Evolutionary conservation across 106 monocot species (phyloP), one percentile per base, ranked within the genome.

Genomic region (Apostasia shenzhenica): DNA sequence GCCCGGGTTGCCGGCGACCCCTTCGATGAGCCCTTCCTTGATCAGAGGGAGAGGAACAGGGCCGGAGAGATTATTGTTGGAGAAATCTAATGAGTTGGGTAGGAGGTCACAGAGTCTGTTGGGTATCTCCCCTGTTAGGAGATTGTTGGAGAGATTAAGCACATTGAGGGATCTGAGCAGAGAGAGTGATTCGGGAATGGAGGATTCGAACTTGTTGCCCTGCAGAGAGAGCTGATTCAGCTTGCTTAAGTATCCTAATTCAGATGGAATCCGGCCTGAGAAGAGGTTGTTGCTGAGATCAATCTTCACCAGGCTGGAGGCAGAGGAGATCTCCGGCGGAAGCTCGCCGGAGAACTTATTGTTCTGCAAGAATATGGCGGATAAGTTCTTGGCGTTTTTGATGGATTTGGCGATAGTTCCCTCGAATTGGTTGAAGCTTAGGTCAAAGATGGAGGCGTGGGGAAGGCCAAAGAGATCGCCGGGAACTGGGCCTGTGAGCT

Each of bases 11-110:
- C 92, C 95, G 0, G 91, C 48, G 55, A 95, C 80, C 57, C 86
- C 82, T 62, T 92, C 92, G 3, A 84, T 82, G 45, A 95, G 76
- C 11, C 95, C 91, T 70, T 88, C 84, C 51, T 86, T 87, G 49
- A 95, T 74, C 58, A 95, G 51, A 48, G 85, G 86, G 47, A 89
- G 60, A 2, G 95, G 95, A 14, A 95, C 74, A 2, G 91, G 86
- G 43, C 95, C 95, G 0, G 82, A 80, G 26, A 95, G 92, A 45
- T 74, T 72, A 57, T 97, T 97, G 70, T 97, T 84, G 5, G 97
- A 97, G 73, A 97, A 90, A 26, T 92, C 97, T 6, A 97, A 72
- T 1, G 92, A 97, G 49, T 87, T 97, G 38, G 97, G 97, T 0
- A 97, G 81, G 51, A 97, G 57, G 8, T 74, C 60, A 45, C 92